These are phyloP conservation scores for Tetratostichococcus sp. DNA, from an alignment of 139 green algal genomes.

Conservation along the genomic window DNA sequence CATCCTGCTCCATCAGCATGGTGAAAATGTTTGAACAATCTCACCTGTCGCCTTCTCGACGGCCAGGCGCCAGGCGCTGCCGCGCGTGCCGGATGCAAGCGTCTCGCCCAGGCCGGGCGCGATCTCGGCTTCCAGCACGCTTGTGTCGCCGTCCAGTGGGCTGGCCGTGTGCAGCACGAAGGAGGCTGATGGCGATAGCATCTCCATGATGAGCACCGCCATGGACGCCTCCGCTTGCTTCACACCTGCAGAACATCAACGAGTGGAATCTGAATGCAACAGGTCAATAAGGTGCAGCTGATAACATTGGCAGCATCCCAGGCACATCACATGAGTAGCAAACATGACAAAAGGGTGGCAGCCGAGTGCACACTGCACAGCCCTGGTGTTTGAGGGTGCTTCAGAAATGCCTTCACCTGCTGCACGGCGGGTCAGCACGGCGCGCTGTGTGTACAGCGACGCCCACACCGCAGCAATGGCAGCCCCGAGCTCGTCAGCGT, in stretches of 20 bases:
- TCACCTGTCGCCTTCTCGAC: conserved; percentile 54
- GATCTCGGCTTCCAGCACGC: conserved; percentile 73
- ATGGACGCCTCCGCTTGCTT: conserved; percentile 71
- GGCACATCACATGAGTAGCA: no score
- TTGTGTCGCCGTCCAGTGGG: conserved; percentile 49
- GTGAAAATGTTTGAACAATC: no score
- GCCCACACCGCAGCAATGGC: conserved; percentile 84
- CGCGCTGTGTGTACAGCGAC: conserved; percentile 79
- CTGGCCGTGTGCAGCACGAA: conserved; percentile 88
- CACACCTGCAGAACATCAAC: conserved; percentile 41
- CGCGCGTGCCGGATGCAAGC: conserved; percentile 80
- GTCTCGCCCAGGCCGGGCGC: conserved; percentile 89
- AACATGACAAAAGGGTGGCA: no score
- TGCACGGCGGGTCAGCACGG: conserved; percentile 71
- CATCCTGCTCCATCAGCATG: no score
- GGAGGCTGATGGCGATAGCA: conserved; percentile 61
- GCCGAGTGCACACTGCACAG: no score
- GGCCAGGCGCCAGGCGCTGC: conserved; percentile 83
- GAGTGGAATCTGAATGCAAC: no score
- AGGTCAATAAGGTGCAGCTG: no score
- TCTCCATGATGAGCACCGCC: conserved; percentile 85
- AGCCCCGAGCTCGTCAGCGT: conserved; percentile 42
- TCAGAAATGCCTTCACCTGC: conserved; percentile 10
- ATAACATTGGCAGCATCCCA: no score
- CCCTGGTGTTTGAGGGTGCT: no score